phyloP scores from a whole-genome alignment of 208 protist genomes.

The Naegleria fowleri region DNA sequence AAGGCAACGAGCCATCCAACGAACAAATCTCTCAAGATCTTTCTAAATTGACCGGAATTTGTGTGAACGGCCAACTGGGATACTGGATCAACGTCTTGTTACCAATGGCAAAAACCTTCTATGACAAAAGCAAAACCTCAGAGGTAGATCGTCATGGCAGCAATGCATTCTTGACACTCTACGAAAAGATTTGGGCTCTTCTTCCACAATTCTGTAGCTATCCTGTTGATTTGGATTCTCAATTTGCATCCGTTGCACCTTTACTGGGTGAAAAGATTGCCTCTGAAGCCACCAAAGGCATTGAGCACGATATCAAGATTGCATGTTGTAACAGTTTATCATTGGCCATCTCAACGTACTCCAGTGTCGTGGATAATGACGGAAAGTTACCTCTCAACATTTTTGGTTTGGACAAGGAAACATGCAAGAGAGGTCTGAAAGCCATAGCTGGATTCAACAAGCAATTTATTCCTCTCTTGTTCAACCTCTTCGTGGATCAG shows the following conservation, averaged over 20 bases:
- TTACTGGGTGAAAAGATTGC: neutral
- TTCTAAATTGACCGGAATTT: neutral
- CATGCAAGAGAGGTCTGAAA: neutral
- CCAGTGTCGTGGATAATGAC: neutral
- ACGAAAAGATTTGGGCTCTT: neutral
- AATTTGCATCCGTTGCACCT: neutral
- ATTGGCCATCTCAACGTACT: neutral
- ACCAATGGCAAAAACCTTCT: neutral
- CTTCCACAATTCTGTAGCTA: neutral
- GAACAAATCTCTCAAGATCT: neutral
- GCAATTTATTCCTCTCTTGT: slow-evolving; percentile 8
- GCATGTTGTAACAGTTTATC: neutral
- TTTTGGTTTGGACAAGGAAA: neutral
- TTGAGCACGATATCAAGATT: neutral
- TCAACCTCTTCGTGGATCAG: neutral
- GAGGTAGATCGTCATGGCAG: neutral
- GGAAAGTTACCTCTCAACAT: neutral
- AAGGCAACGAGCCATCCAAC: neutral
- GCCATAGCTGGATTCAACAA: neutral
- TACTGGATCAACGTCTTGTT: neutral
- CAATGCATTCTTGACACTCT: neutral
- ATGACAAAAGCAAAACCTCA: neutral
- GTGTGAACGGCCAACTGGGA: neutral
- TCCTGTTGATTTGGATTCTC: neutral
- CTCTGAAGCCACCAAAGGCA: neutral